Evolutionary conservation across 768 basidiomycete genomes (phyloP).

Genomic region (Serendipita sp.): DNA sequence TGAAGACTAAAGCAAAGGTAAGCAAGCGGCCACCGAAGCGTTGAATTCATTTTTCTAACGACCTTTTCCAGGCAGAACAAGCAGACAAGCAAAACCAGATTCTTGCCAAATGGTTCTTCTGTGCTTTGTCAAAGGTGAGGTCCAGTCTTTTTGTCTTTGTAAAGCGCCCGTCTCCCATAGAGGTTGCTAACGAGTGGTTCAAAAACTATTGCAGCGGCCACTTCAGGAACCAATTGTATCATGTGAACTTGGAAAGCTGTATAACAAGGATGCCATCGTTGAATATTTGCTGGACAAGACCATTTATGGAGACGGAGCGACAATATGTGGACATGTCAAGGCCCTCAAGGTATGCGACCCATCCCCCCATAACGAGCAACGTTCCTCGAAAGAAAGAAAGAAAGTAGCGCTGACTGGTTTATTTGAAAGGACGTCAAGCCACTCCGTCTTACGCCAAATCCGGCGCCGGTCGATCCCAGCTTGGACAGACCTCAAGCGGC

Average conservation of each 20-base stretch:
- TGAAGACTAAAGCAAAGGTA: slow-evolving; percentile 57
- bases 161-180: neutral
- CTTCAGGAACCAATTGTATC: slow-evolving; percentile 82
- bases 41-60: neutral
- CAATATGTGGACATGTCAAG: slow-evolving; percentile 84
- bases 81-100: slow-evolving; percentile 85
- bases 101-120: slow-evolving; percentile 80
- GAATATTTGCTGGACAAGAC: slow-evolving; percentile 75
- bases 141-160: slow-evolving; percentile 7
- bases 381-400: neutral
- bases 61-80: slow-evolving; percentile 50
- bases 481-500: slow-evolving; percentile 34
- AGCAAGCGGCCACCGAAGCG: slow-evolving; percentile 4
- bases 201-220: slow-evolving; percentile 42
- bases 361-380: neutral
- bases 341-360: slow-evolving; percentile 71
- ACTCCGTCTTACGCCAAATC: slow-evolving; percentile 64
- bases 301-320: slow-evolving; percentile 78
- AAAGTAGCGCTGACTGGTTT: neutral
- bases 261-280: slow-evolving; percentile 89
- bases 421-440: slow-evolving; percentile 65
- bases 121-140: slow-evolving; percentile 83
- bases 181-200: neutral
- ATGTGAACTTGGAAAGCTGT: slow-evolving; percentile 83
- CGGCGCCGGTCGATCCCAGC: slow-evolving; percentile 28